Percentiles rank a stretch among this genome's conserved stretches.
Evolutionary conservation across 495 filamentous ascomycete species (phyloP).

Genomic region (Chaetomium tenue): DNA sequence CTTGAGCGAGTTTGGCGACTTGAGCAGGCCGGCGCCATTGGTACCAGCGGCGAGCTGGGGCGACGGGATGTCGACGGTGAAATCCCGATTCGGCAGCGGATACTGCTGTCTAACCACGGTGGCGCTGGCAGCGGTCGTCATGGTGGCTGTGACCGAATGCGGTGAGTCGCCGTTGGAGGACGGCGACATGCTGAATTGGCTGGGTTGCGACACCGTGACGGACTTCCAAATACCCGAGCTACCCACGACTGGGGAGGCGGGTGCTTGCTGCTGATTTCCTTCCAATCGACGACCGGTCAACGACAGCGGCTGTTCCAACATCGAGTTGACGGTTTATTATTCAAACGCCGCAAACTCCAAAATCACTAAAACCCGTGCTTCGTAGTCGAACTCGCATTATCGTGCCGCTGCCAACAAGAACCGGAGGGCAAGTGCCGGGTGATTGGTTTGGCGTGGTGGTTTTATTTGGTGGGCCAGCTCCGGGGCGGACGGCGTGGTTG

Average conservation of each 20-base stretch:
- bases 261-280: not conserved
- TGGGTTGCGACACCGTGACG: not conserved
- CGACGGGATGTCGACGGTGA: constrained; percentile 50
- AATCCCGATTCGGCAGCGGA: constrained; percentile 47
- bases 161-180: constrained; percentile 54
- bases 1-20: constrained; percentile 52
- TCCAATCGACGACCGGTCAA: constrained; percentile 15
- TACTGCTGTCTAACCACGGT: constrained; percentile 45
- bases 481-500: constrained; percentile 20
- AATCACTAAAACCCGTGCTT: constrained; percentile 14
- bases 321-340: constrained; percentile 9
- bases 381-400: constrained; percentile 31
- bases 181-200: constrained; percentile 43
- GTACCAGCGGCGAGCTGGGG: constrained; percentile 40
- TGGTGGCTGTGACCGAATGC: constrained; percentile 42
- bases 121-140: constrained; percentile 34
- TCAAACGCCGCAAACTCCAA: constrained; percentile 23
- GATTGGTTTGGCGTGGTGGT: constrained; percentile 5
- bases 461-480: constrained; percentile 6
- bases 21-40: constrained; percentile 48
- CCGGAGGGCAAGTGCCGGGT: not conserved
- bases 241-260: not conserved
- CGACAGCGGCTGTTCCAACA: constrained; percentile 14
- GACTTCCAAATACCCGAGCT: constrained; percentile 8
- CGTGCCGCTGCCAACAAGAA: constrained; percentile 12